Evolutionary conservation across 805 yeast species (phyloP).

Genomic region (Kazachstania viticola): DNA sequence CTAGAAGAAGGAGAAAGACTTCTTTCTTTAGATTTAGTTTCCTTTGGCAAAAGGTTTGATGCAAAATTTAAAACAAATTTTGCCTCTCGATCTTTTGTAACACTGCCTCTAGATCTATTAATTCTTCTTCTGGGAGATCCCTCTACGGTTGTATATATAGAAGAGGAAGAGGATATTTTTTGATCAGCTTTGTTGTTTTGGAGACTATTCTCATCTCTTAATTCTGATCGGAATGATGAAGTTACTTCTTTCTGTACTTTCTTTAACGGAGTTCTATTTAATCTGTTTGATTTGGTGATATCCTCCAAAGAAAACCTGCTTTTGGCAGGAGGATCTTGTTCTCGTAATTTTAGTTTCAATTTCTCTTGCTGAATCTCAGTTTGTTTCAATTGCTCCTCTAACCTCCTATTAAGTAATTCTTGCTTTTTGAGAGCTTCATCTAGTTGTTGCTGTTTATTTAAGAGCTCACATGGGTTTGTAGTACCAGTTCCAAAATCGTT

Average conservation of each 20-base stretch:
- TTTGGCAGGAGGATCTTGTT: slow-evolving; percentile 9
- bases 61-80: slow-evolving; percentile 3
- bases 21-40: neutral
- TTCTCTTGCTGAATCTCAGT: slow-evolving; percentile 23
- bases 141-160: slow-evolving; percentile 1
- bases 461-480: too few species aligned
- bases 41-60: neutral
- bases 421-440: slow-evolving; percentile 21
- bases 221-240: too few species aligned
- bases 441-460: slow-evolving; percentile 22
- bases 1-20: slow-evolving; percentile 1
- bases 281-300: slow-evolving; percentile 6
- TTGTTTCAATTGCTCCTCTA: slow-evolving; percentile 20
- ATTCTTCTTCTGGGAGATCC: slow-evolving; percentile 10
- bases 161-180: slow-evolving; percentile 1
- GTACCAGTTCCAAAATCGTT: too few species aligned
- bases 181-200: neutral
- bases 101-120: slow-evolving; percentile 2
- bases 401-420: slow-evolving; percentile 18
- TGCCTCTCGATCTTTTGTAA: slow-evolving; percentile 2
- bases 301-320: slow-evolving; percentile 6
- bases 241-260: slow-evolving; percentile 4
- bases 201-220: slow-evolving; percentile 1
- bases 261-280: slow-evolving; percentile 7
- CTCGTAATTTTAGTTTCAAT: slow-evolving; percentile 16